Conservation (phyloP, 2,329 filamentous ascomycete genomes). For the Microsporum canis region DNA sequence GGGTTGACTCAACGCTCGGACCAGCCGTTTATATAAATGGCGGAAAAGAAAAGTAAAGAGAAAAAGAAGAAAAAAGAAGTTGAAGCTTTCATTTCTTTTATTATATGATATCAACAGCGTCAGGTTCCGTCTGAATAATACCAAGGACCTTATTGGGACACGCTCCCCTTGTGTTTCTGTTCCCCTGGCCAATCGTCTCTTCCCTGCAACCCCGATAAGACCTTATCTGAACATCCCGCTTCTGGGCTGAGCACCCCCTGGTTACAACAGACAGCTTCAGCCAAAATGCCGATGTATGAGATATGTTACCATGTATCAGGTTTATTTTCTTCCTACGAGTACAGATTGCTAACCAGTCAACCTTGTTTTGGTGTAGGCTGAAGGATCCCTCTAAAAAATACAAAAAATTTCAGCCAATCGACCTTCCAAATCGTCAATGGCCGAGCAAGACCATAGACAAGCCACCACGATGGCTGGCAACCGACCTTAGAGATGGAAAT, state of each 20-base stretch:
- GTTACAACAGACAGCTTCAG: not conserved
- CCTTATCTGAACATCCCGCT: not conserved
- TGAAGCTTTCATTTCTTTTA: not conserved
- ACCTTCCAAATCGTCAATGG: slow-evolving; percentile 55
- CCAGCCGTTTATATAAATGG: not conserved
- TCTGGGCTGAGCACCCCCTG: not conserved
- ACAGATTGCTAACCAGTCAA: slow-evolving; percentile 6
- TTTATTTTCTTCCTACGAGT: not conserved
- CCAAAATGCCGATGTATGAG: slow-evolving; percentile 17
- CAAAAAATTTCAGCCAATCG: slow-evolving; percentile 35
- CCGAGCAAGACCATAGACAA: slow-evolving; percentile 71
- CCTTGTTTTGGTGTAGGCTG: slow-evolving; percentile 26
- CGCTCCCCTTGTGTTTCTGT: not conserved
- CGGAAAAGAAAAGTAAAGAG: not conserved
- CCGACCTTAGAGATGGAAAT: slow-evolving; percentile 83
- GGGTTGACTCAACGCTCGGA: not conserved
- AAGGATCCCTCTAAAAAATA: slow-evolving; percentile 41
- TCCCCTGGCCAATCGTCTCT: not conserved
- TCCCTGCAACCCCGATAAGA: slow-evolving; percentile 1
- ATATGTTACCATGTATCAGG: not conserved
- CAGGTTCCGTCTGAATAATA: not conserved
- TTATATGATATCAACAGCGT: not conserved
- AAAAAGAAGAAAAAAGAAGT: not conserved
- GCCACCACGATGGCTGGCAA: slow-evolving; percentile 81
- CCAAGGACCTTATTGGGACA: not conserved